Evolutionary conservation across 192 early-diverging fungal genomes (phyloP).

Genomic region (Gonapodya sp.): DNA sequence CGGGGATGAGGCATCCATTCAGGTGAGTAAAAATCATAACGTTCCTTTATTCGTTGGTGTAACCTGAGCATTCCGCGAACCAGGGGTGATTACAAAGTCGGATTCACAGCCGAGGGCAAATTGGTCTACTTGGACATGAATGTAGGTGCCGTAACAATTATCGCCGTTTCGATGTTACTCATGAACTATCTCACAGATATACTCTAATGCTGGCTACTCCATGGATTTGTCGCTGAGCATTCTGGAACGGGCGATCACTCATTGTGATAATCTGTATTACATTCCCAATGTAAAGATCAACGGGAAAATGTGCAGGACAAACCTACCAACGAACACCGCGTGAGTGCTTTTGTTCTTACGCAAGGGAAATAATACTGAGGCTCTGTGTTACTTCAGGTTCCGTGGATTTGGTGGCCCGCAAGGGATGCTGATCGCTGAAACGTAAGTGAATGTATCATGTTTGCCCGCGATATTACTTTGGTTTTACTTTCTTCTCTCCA

Average conservation of each 20-base stretch:
- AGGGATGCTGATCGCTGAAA: slow-evolving; percentile 72
- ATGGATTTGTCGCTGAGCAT: slow-evolving; percentile 55
- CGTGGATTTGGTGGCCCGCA: slow-evolving; percentile 80
- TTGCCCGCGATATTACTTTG: neutral
- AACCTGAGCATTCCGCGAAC: neutral
- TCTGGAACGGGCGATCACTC: slow-evolving; percentile 62
- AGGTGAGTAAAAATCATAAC: slow-evolving; percentile 59
- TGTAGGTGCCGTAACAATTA: neutral
- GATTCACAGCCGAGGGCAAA: slow-evolving; percentile 55
- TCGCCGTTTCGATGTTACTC: slow-evolving; percentile 20
- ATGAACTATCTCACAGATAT: slow-evolving; percentile 32
- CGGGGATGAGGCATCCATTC: slow-evolving; percentile 73
- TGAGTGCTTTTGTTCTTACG: neutral
- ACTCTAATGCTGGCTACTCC: slow-evolving; percentile 39
- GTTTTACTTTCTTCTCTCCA: neutral
- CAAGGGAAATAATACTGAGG: too few species aligned
- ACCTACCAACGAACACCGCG: slow-evolving; percentile 77
- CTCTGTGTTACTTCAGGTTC: too few species aligned
- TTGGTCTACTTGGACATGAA: slow-evolving; percentile 29
- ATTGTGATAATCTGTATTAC: slow-evolving; percentile 71
- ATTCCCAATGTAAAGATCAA: slow-evolving; percentile 56
- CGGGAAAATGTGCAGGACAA: slow-evolving; percentile 70
- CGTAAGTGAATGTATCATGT: slow-evolving; percentile 18
- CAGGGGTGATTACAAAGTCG: slow-evolving; percentile 60
- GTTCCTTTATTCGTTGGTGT: neutral